Conservation (phyloP, 495 filamentous ascomycete species). For the Annulohypoxylon nitens region DNA sequence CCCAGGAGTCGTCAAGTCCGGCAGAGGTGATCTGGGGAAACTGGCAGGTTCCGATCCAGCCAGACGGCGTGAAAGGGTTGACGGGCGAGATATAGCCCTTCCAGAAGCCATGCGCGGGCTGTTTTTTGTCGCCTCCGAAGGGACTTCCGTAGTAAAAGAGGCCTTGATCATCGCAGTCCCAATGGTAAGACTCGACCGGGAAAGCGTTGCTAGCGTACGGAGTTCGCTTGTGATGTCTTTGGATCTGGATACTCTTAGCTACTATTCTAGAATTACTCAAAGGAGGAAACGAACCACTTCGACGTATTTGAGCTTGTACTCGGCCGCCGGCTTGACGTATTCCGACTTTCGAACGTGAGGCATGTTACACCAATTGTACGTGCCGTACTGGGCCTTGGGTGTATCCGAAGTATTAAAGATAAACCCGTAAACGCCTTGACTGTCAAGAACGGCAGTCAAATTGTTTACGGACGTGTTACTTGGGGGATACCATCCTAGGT, state of each 20-base stretch:
- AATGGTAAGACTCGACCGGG: slow-evolving; percentile 72
- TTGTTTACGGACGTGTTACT: slow-evolving; percentile 69
- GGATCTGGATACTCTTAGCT: slow-evolving; percentile 61
- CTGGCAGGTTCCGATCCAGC: slow-evolving; percentile 74
- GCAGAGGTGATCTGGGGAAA: slow-evolving; percentile 77
- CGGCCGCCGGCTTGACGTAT: slow-evolving; percentile 62
- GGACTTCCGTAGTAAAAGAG: slow-evolving; percentile 73
- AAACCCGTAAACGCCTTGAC: slow-evolving; percentile 71
- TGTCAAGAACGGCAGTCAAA: slow-evolving; percentile 63
- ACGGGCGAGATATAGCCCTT: slow-evolving; percentile 63
- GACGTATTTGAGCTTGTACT: slow-evolving; percentile 73
- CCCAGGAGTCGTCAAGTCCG: slow-evolving; percentile 74
- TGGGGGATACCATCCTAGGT: slow-evolving; percentile 71
- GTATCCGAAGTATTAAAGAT: slow-evolving; percentile 71
- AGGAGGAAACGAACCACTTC: slow-evolving; percentile 65
- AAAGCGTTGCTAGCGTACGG: slow-evolving; percentile 77
- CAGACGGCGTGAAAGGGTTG: slow-evolving; percentile 70
- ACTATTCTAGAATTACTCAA: neutral
- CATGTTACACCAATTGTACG: slow-evolving; percentile 84
- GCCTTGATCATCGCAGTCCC: slow-evolving; percentile 71
- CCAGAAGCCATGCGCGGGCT: slow-evolving; percentile 67
- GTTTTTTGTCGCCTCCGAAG: slow-evolving; percentile 52
- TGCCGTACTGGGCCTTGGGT: slow-evolving; percentile 63
- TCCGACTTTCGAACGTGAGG: slow-evolving; percentile 73
- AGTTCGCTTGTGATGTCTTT: slow-evolving; percentile 80